These are phyloP conservation scores for Leavenworthia alabamica DNA, from an alignment of 345 rosid species.

Conservation along the genomic window DNA sequence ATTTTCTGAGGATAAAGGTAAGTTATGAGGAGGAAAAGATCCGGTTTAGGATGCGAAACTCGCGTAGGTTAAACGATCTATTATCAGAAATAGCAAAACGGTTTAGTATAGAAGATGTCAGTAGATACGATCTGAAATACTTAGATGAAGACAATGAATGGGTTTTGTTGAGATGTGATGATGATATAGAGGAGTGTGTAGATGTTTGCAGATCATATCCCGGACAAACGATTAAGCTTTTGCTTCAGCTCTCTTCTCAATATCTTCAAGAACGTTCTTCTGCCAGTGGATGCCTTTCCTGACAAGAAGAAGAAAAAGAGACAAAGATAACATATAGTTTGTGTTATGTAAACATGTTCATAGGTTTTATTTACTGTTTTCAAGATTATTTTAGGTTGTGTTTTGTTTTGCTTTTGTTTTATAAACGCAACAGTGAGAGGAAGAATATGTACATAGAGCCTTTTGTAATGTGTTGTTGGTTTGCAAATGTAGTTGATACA, in stretches of 20 bases:
- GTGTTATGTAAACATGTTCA: slow-evolving; percentile 31
- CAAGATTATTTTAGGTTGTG: slow-evolving; percentile 1
- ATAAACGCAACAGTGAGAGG: background rate
- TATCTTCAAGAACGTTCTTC: slow-evolving; percentile 37
- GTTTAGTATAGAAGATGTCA: slow-evolving; percentile 51
- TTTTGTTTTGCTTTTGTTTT: background rate
- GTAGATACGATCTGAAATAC: slow-evolving; percentile 63
- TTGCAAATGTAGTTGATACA: slow-evolving; percentile 17
- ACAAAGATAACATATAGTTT: slow-evolving; percentile 30
- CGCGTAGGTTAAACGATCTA: slow-evolving; percentile 48
- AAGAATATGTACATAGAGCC: slow-evolving; percentile 15
- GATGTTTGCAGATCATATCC: slow-evolving; percentile 51
- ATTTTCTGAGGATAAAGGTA: slow-evolving; percentile 57
- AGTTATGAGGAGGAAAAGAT: slow-evolving; percentile 56
- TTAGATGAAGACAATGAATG: slow-evolving; percentile 90
- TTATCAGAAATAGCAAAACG: slow-evolving; percentile 60
- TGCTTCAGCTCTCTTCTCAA: slow-evolving; percentile 55
- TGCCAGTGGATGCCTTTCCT: slow-evolving; percentile 32
- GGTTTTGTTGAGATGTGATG: slow-evolving; percentile 85
- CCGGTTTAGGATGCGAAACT: slow-evolving; percentile 52
- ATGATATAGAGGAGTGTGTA: slow-evolving; percentile 78
- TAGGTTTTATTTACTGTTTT: slow-evolving; percentile 7
- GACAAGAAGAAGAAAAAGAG: slow-evolving; percentile 9
- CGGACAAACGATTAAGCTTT: slow-evolving; percentile 54
- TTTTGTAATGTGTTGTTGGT: slow-evolving; percentile 4